Evolutionary conservation across 257 asterid genomes (phyloP).

Genomic region (Lycium barbarum): DNA sequence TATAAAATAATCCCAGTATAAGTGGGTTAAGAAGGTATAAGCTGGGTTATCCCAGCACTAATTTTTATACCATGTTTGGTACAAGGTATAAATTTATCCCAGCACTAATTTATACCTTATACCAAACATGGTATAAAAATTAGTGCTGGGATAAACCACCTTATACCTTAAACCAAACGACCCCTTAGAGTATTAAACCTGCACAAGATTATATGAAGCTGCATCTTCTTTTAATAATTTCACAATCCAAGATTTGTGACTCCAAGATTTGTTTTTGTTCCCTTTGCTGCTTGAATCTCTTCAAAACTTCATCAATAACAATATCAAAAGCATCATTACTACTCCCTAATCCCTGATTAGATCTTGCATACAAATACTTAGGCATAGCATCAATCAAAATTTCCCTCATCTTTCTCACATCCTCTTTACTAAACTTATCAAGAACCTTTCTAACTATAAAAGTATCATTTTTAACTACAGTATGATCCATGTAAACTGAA

Average conservation of each 20-base stretch:
- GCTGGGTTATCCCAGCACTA: too few species aligned
- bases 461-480: constrained; percentile 39
- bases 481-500: constrained; percentile 42
- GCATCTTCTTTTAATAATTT: too few species aligned
- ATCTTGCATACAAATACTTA: constrained; percentile 37
- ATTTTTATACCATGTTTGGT: too few species aligned
- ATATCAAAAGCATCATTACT: constrained; percentile 43
- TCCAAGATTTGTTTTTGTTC: neutral
- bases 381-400: constrained; percentile 46
- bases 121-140: too few species aligned
- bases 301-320: constrained; percentile 30
- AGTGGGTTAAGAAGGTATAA: too few species aligned
- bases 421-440: constrained; percentile 39
- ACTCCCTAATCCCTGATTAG: constrained; percentile 37
- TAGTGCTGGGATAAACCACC: too few species aligned
- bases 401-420: constrained; percentile 49
- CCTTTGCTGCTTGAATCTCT: constrained; percentile 34
- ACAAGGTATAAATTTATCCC: too few species aligned
- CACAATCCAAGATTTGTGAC: too few species aligned
- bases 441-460: constrained; percentile 36
- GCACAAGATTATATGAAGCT: neutral
- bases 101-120: too few species aligned
- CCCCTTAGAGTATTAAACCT: neutral
- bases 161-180: too few species aligned
- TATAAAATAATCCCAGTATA: too few species aligned